Evolutionary conservation across 371 early-diverging fungal genomes (phyloP).

Genomic region (Saksenaea oblongispora): DNA sequence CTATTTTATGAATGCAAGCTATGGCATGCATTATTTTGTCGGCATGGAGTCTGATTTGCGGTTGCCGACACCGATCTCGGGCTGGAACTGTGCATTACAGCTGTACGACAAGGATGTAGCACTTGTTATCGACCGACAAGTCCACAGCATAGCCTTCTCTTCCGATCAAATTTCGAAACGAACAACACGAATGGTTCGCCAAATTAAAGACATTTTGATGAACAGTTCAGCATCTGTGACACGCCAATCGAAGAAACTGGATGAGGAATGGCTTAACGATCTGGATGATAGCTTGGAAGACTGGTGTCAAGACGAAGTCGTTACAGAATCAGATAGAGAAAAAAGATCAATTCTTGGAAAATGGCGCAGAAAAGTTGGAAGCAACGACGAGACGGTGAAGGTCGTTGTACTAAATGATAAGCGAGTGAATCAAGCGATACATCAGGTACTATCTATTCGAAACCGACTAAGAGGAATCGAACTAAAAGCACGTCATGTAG

Average conservation of each 20-base stretch:
- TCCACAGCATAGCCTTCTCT: slow-evolving; percentile 39
- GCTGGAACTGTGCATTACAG: slow-evolving; percentile 43
- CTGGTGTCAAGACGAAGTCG: slow-evolving; percentile 44
- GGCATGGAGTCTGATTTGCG: slow-evolving; percentile 34
- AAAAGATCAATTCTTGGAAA: slow-evolving; percentile 38
- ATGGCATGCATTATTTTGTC: slow-evolving; percentile 53
- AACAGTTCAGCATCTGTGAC: slow-evolving; percentile 7
- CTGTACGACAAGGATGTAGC: slow-evolving; percentile 13
- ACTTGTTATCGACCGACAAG: slow-evolving; percentile 31
- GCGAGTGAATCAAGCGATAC: slow-evolving; percentile 45
- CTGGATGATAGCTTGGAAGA: slow-evolving; percentile 50
- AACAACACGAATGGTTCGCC: slow-evolving; percentile 40
- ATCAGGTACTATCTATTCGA: slow-evolving; percentile 20
- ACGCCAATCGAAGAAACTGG: slow-evolving; percentile 17
- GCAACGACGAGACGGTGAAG: slow-evolving; percentile 48
- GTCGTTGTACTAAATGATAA: slow-evolving; percentile 52
- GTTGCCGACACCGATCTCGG: slow-evolving; percentile 32
- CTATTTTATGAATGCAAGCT: slow-evolving; percentile 45
- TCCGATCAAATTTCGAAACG: slow-evolving; percentile 37
- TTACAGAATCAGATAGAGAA: slow-evolving; percentile 27
- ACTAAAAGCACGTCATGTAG: slow-evolving; percentile 7
- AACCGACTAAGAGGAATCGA: not conserved
- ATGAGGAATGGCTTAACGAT: slow-evolving; percentile 49
- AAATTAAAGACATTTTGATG: slow-evolving; percentile 30
- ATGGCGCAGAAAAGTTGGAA: slow-evolving; percentile 50